A percentile compares a stretch with the other conserved stretches of the same genome.
phyloP scores from a whole-genome alignment of 2,329 filamentous ascomycete genomes.

The Xylaria arbuscula region DNA sequence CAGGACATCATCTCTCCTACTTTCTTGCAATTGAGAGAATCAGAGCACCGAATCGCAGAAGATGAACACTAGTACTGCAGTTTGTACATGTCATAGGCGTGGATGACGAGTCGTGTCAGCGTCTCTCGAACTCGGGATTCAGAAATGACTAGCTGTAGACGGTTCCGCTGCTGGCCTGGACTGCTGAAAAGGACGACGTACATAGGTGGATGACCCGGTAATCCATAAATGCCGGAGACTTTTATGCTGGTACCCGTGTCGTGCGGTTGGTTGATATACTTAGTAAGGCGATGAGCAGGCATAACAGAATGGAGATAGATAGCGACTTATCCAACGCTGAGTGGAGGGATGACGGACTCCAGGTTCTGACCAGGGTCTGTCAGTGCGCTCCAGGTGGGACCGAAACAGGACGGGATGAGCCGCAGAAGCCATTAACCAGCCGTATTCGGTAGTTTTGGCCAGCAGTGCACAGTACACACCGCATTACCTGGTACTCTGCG shows the following conservation, averaged over 20 bases:
- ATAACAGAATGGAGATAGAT: slow-evolving; percentile 1
- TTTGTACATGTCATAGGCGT: slow-evolving; percentile 18
- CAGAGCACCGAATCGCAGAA: slow-evolving; percentile 6
- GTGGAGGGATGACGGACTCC: slow-evolving; percentile 8
- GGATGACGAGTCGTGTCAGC: slow-evolving; percentile 28
- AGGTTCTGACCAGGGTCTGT: neutral
- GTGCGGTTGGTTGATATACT: neutral
- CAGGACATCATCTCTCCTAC: slow-evolving; percentile 6
- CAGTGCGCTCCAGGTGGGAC: slow-evolving; percentile 4
- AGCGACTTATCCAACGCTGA: slow-evolving; percentile 15
- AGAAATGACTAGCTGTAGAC: slow-evolving; percentile 17
- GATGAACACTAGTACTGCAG: slow-evolving; percentile 10
- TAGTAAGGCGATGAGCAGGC: slow-evolving; percentile 8
- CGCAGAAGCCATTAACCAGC: slow-evolving; percentile 10
- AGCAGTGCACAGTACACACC: neutral
- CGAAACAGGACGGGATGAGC: slow-evolving; percentile 25
- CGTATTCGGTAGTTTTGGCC: neutral
- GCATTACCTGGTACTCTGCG: neutral
- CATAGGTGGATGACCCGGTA: slow-evolving; percentile 5
- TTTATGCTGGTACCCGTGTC: slow-evolving; percentile 21
- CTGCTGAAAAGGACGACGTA: neutral
- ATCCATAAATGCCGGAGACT: neutral
- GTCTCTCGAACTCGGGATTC: slow-evolving; percentile 18
- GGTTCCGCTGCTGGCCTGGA: neutral
- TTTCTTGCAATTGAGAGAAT: slow-evolving; percentile 15